These are phyloP conservation scores for Globisporangium paroecandrum DNA, from an alignment of 352 stramenopile species.

Conservation along the genomic window DNA sequence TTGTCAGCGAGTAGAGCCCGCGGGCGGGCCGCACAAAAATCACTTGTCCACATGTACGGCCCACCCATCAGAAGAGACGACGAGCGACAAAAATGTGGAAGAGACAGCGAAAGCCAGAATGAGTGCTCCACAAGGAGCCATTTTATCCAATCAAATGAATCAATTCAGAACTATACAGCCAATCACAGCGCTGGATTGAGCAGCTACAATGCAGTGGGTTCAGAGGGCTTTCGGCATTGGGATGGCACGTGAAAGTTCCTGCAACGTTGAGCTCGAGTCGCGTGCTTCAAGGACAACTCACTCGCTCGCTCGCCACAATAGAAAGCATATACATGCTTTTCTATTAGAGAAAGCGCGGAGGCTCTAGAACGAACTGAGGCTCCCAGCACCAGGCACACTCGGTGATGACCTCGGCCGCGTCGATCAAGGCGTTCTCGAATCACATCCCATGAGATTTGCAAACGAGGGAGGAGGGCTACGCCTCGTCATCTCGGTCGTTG, in stretches of 20 bases:
- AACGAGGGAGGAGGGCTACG: neutral
- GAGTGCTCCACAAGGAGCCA: neutral
- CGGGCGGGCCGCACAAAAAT: neutral
- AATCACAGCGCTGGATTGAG: neutral
- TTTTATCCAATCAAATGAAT: neutral
- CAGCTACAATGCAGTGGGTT: neutral
- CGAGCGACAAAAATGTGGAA: neutral
- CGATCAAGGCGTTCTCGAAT: neutral
- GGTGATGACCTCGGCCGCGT: neutral
- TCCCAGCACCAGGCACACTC: no score
- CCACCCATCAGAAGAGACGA: neutral
- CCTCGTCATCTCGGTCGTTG: neutral
- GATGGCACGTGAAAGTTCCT: neutral
- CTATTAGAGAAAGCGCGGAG: no score
- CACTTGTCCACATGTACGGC: no score
- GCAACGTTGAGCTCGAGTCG: neutral
- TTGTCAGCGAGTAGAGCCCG: neutral
- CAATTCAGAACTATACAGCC: neutral
- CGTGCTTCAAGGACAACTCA: neutral
- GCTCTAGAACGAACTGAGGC: no score
- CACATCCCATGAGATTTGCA: neutral
- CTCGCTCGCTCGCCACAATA: neutral
- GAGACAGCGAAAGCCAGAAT: neutral
- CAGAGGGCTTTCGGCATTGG: neutral
- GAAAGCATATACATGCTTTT: no score